These are phyloP conservation scores for Waltergamsia citrina DNA, from an alignment of 2,329 filamentous ascomycete genomes.

Conservation along the genomic window DNA sequence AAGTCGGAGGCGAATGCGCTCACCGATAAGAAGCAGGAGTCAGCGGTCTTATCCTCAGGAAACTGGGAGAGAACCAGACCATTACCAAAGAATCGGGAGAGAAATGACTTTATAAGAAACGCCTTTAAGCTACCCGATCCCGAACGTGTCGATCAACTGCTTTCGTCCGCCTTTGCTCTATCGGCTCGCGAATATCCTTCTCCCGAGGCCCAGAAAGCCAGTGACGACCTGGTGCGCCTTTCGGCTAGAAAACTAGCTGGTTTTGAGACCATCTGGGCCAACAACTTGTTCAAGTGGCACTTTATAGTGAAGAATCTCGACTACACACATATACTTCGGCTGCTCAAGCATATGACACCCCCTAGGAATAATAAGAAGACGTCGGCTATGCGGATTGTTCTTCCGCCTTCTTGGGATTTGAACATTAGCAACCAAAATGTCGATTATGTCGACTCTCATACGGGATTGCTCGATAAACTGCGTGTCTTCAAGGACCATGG, in stretches of 20 bases:
- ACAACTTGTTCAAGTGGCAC: slow-evolving; percentile 15
- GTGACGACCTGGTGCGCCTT: slow-evolving; percentile 9
- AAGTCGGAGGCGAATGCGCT: too few species aligned
- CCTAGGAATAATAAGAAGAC: slow-evolving; percentile 18
- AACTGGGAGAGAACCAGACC: background rate
- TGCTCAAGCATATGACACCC: slow-evolving; percentile 26
- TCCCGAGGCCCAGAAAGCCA: slow-evolving; percentile 4
- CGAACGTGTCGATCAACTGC: background rate
- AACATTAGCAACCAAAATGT: slow-evolving; percentile 21
- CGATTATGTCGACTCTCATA: slow-evolving; percentile 22
- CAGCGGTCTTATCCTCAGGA: too few species aligned
- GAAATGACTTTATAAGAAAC: slow-evolving; percentile 2
- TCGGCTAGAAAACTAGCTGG: slow-evolving; percentile 25
- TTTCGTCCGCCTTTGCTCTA: slow-evolving; percentile 5
- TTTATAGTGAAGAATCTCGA: slow-evolving; percentile 8
- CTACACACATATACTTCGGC: slow-evolving; percentile 28
- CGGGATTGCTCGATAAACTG: slow-evolving; percentile 20
- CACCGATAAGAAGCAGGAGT: too few species aligned
- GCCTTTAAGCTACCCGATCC: slow-evolving; percentile 1
- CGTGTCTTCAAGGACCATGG: slow-evolving; percentile 21
- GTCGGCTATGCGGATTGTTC: slow-evolving; percentile 24
- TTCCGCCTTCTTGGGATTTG: slow-evolving; percentile 23
- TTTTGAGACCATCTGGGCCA: slow-evolving; percentile 21
- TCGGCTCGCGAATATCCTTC: slow-evolving; percentile 3
- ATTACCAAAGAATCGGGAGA: background rate